A percentile compares a stretch with the other conserved stretches of the same genome.
Evolutionary conservation across 139 green algal genomes (phyloP).

Genomic region (Tetradesmus obliquus): DNA sequence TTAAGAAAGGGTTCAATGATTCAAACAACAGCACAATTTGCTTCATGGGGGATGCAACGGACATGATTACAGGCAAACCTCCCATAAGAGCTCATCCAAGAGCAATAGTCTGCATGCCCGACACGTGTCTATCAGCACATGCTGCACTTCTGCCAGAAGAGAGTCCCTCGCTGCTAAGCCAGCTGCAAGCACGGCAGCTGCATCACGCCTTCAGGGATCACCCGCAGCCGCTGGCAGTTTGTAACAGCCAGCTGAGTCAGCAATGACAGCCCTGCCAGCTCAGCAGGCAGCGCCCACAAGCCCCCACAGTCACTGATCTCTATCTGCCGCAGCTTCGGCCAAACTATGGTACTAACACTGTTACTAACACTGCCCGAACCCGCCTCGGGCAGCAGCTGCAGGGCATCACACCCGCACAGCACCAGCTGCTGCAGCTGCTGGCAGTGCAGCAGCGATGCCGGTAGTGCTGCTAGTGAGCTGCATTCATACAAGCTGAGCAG

Average conservation of each 20-base stretch:
- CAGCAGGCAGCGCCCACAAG: background rate
- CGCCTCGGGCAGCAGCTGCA: background rate
- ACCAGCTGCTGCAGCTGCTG: background rate
- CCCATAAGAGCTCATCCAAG: too few relatives aligned
- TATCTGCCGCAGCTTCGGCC: background rate
- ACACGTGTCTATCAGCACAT: too few relatives aligned
- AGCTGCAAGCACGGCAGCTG: slow-evolving; percentile 19
- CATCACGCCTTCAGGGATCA: slow-evolving; percentile 3
- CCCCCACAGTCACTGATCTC: background rate
- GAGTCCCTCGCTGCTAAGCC: background rate
- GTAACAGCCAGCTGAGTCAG: background rate
- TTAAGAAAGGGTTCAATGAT: too few relatives aligned
- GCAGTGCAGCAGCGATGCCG: background rate
- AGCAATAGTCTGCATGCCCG: too few relatives aligned
- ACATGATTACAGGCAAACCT: too few relatives aligned
- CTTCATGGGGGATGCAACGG: too few relatives aligned
- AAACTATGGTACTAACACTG: background rate
- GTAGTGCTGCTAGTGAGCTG: background rate
- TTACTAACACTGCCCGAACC: background rate
- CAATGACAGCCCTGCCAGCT: background rate
- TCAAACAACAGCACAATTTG: too few relatives aligned
- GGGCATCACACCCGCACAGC: background rate
- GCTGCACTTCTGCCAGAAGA: too few relatives aligned
- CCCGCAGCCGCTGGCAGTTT: background rate
- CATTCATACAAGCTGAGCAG: slow-evolving; percentile 1